phyloP scores from a whole-genome alignment of 768 basidiomycete genomes.

The Suillus occidentalis region DNA sequence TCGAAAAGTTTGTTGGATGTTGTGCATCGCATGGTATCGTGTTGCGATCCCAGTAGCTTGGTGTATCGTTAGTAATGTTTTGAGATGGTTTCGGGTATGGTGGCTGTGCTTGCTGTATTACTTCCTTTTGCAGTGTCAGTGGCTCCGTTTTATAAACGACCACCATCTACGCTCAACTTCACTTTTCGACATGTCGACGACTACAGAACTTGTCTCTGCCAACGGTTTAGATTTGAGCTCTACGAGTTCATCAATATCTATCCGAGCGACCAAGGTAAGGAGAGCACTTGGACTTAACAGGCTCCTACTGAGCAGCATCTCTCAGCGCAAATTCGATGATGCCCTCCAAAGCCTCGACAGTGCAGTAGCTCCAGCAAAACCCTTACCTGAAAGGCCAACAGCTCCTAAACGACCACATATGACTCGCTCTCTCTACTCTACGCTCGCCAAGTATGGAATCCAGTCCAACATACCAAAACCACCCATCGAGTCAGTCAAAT shows the following conservation, averaged over 20 bases:
- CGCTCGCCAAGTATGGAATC: constrained; percentile 76
- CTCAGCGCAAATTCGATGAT: constrained; percentile 79
- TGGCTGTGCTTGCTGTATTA: constrained; percentile 5
- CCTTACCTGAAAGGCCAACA: constrained; percentile 28
- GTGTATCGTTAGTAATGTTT: too few species aligned
- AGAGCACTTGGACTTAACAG: not conserved
- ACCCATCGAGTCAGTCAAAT: constrained; percentile 26
- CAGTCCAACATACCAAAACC: constrained; percentile 47
- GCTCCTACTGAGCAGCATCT: not conserved
- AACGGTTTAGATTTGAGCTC: constrained; percentile 17
- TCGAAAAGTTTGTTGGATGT: not conserved
- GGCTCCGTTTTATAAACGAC: not conserved
- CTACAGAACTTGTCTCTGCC: not conserved
- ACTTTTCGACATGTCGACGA: not conserved
- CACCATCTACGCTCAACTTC: not conserved
- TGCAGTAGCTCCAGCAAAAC: constrained; percentile 47
- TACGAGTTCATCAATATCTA: constrained; percentile 18
- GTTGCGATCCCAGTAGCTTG: not conserved
- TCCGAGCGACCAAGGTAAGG: constrained; percentile 46
- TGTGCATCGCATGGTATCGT: not conserved
- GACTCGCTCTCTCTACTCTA: constrained; percentile 70
- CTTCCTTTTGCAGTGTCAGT: not conserved
- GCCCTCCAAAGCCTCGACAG: constrained; percentile 72
- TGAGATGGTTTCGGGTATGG: not conserved
- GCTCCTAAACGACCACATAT: constrained; percentile 55